These are phyloP conservation scores for Phytophthora pistaciae DNA, from an alignment of 352 stramenopile genomes.

Conservation along the genomic window DNA sequence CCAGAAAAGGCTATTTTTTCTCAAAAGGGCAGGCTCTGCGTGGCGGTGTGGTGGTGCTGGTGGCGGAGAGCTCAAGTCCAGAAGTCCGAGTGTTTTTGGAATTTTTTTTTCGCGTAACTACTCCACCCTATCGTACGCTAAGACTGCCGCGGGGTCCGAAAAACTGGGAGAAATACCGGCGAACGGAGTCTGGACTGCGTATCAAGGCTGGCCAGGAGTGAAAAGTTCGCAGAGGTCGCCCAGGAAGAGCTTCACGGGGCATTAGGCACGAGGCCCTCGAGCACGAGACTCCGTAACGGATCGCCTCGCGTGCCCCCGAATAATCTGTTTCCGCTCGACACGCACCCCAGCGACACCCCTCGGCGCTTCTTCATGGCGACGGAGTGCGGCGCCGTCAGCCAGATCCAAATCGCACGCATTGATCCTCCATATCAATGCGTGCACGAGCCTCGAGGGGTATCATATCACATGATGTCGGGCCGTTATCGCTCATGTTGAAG, in stretches of 20 bases:
- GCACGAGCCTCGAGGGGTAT: too few species aligned
- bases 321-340: conserved; percentile 37
- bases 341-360: conserved; percentile 7
- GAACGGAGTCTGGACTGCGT: too few species aligned
- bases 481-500: conserved; percentile 36
- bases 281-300: conserved; percentile 24
- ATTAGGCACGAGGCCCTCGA: conserved; percentile 5
- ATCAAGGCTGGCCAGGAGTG: background rate
- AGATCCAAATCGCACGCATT: conserved; percentile 17
- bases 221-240: conserved; percentile 12
- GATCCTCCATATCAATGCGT: background rate
- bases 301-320: conserved; percentile 27
- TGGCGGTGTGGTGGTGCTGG: background rate
- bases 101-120: conserved; percentile 6
- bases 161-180: background rate
- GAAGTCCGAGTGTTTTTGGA: too few species aligned
- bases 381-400: conserved; percentile 2
- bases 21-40: background rate
- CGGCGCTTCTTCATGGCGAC: conserved; percentile 22
- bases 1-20: conserved; percentile 4
- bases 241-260: background rate
- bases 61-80: background rate
- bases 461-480: background rate
- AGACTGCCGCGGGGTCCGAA: background rate
- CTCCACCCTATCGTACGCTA: background rate